Conservation (phyloP, 2,329 filamentous ascomycete species). For the Xylaria sp. region DNA sequence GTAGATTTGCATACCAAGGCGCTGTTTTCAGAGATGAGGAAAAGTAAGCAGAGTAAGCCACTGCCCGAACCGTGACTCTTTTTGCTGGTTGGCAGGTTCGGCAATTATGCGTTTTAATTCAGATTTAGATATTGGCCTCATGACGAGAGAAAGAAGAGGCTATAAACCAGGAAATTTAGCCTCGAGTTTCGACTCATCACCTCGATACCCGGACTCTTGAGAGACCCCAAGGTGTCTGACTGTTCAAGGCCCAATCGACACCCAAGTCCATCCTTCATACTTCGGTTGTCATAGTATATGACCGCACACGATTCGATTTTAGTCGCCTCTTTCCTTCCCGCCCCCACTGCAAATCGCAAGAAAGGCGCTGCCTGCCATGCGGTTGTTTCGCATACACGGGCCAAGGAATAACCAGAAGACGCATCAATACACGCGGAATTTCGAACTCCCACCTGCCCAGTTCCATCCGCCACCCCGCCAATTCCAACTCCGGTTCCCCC, state of each 20-base stretch:
- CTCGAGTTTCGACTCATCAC: too few relatives aligned
- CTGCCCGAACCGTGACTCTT: slow-evolving; percentile 1
- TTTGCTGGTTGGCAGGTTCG: background rate
- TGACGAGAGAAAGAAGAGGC: too few relatives aligned
- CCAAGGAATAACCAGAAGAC: background rate
- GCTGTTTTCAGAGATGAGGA: slow-evolving; percentile 45
- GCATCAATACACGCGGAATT: background rate
- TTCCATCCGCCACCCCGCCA: background rate
- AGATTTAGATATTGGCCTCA: background rate
- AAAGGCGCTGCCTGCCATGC: background rate
- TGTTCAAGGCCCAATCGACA: background rate
- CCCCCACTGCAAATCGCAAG: background rate
- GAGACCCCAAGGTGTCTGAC: background rate
- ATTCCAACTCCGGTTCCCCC: background rate
- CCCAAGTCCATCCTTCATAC: background rate
- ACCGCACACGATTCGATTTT: background rate
- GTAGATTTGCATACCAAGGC: slow-evolving; percentile 44
- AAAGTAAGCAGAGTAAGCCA: slow-evolving; percentile 16
- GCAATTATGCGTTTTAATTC: background rate
- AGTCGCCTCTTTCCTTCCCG: background rate
- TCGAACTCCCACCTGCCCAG: background rate
- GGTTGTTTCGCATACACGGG: background rate
- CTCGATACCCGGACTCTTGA: background rate
- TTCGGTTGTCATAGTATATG: background rate
- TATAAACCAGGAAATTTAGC: too few relatives aligned